These are phyloP conservation scores for Backusella sp. DNA, from an alignment of 192 early-diverging fungal species.

Conservation along the genomic window DNA sequence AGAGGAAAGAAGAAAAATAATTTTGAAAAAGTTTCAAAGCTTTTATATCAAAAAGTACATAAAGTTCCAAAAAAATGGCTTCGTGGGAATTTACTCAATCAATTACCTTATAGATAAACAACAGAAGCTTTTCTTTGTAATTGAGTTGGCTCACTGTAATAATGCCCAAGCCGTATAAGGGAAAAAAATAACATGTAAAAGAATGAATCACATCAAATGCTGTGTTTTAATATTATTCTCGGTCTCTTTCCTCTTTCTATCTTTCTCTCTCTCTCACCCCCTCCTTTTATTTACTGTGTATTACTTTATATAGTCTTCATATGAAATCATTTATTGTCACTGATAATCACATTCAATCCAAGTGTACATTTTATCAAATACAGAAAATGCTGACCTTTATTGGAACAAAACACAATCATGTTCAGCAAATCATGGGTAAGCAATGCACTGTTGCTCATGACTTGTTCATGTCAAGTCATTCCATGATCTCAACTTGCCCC, in stretches of 20 bases:
- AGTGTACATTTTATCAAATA: slow-evolving; percentile 22
- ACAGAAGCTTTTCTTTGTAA: slow-evolving; percentile 6
- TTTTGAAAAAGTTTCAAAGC: neutral
- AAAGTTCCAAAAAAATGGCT: neutral
- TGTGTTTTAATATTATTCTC: neutral
- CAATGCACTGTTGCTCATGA: neutral
- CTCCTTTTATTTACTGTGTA: neutral
- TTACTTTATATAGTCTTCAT: slow-evolving; percentile 7
- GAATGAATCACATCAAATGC: slow-evolving; percentile 9
- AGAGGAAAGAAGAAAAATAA: neutral
- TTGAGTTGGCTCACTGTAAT: neutral
- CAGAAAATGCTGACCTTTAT: slow-evolving; percentile 21
- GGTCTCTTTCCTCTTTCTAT: neutral
- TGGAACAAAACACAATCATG: slow-evolving; percentile 20
- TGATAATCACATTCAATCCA: neutral
- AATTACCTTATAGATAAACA: slow-evolving; percentile 11
- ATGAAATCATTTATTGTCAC: neutral
- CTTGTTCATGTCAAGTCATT: neutral
- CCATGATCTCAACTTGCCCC: too few species aligned
- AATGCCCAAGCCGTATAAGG: slow-evolving; percentile 8
- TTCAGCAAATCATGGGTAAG: slow-evolving; percentile 18
- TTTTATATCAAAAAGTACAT: neutral
- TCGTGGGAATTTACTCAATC: slow-evolving; percentile 15
- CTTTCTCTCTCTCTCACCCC: neutral
- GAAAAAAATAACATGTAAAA: neutral